phyloP scores from a whole-genome alignment of 2,329 filamentous ascomycete genomes.

The Alternaria triticimaculans region DNA sequence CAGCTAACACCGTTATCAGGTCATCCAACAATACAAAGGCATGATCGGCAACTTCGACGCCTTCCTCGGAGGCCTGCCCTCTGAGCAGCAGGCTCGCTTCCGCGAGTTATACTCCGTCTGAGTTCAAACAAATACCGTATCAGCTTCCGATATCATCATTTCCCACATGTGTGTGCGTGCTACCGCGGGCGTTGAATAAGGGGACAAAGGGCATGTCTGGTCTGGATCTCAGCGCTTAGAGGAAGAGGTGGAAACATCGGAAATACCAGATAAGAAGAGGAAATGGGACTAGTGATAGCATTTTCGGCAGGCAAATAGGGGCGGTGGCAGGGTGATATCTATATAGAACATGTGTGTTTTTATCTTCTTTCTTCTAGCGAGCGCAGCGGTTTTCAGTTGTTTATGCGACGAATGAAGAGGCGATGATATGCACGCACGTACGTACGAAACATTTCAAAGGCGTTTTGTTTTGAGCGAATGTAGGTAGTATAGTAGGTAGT shows the following conservation, averaged over 20 bases:
- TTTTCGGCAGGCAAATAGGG: background rate
- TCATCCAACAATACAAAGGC: conserved; percentile 61
- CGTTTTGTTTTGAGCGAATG: background rate
- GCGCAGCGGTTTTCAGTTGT: background rate
- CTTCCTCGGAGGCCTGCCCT: conserved; percentile 57
- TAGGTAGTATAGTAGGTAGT: background rate
- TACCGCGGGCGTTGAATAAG: conserved; percentile 36
- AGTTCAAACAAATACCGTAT: background rate
- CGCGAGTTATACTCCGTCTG: conserved; percentile 51
- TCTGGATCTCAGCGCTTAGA: conserved; percentile 15
- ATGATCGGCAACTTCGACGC: conserved; percentile 62
- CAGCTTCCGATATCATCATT: conserved; percentile 20
- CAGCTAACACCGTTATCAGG: conserved; percentile 44
- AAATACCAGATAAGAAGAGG: conserved; percentile 19
- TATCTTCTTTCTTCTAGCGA: background rate
- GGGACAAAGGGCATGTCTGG: background rate
- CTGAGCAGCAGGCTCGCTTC: conserved; percentile 52
- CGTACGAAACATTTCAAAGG: background rate
- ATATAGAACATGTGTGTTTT: background rate
- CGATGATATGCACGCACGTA: background rate
- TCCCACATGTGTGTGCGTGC: conserved; percentile 13
- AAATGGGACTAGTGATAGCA: background rate
- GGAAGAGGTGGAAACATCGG: conserved; percentile 32
- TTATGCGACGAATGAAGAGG: background rate
- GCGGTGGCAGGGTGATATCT: background rate